Evolutionary conservation across 768 basidiomycete species (phyloP).

Genomic region (Lentinula lateritia): DNA sequence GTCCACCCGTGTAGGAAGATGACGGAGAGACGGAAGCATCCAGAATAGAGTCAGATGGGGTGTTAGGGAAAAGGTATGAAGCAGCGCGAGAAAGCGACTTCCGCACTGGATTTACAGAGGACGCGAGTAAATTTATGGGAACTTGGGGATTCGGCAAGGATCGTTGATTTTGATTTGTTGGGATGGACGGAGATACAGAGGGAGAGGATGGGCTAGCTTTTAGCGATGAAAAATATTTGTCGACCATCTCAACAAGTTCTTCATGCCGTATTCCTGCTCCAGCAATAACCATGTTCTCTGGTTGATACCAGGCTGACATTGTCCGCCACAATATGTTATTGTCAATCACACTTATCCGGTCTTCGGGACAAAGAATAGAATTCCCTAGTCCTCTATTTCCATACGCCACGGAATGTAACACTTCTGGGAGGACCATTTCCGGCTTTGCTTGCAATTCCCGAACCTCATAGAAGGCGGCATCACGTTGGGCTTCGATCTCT

Average conservation of each 20-base stretch:
- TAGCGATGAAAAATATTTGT: conserved; percentile 78
- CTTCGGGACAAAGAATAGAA: conserved; percentile 81
- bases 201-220: conserved; percentile 29
- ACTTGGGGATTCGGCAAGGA: conserved; percentile 24
- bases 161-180: background rate
- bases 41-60: conserved; percentile 19
- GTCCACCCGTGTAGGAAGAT: conserved; percentile 79
- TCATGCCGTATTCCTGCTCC: conserved; percentile 91
- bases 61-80: conserved; percentile 61
- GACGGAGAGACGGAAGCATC: conserved; percentile 17
- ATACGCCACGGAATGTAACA: conserved; percentile 86
- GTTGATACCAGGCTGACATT: conserved; percentile 81
- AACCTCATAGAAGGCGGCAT: conserved; percentile 87
- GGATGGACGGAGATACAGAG: conserved; percentile 20
- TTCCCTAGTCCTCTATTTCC: conserved; percentile 78
- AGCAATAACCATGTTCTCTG: conserved; percentile 93
- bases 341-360: conserved; percentile 68
- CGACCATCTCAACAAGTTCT: conserved; percentile 78
- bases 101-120: conserved; percentile 43
- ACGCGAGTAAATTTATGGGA: conserved; percentile 55
- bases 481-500: conserved; percentile 79
- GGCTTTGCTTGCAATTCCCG: conserved; percentile 85
- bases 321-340: conserved; percentile 53
- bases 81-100: conserved; percentile 76
- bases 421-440: conserved; percentile 89